A percentile compares a stretch with the other conserved stretches of the same genome.
These are phyloP conservation scores for Tetraselmis striata DNA, from an alignment of 139 green algal species.

Conservation along the genomic window DNA sequence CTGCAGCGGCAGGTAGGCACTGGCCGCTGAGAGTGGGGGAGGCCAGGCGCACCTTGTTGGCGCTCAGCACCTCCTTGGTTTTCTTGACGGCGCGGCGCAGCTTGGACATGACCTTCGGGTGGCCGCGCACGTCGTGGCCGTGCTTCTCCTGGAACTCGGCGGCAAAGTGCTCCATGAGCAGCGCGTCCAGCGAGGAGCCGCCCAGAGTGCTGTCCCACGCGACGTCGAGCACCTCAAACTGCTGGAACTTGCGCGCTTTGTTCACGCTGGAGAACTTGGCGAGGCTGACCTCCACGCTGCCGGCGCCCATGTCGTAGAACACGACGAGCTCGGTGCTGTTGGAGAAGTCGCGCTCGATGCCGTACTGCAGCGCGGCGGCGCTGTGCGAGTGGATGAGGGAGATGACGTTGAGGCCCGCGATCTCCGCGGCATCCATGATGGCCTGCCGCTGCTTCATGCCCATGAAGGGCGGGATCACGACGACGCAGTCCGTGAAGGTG, in stretches of 20 bases:
- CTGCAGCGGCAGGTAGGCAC: no score
- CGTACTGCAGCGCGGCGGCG: conserved; percentile 93
- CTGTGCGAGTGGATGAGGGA: conserved; percentile 79
- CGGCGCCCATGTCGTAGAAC: conserved; percentile 90
- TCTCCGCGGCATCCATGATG: conserved; percentile 69
- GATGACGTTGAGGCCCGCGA: conserved; percentile 78
- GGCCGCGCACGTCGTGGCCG: conserved; percentile 39
- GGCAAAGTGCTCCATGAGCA: conserved; percentile 86
- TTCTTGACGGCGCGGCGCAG: conserved; percentile 71
- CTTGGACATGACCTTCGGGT: conserved; percentile 81
- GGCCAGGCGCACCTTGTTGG: conserved; percentile 61
- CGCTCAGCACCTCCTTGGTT: conserved; percentile 94
- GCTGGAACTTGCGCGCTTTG: conserved; percentile 61
- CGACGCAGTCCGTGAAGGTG: conserved; percentile 69
- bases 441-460: conserved; percentile 72
- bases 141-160: conserved; percentile 70
- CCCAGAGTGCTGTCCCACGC: conserved; percentile 80
- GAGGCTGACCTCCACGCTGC: conserved; percentile 62
- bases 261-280: conserved; percentile 73
- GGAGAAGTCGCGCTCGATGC: conserved; percentile 87
- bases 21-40: no score
- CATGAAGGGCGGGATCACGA: conserved; percentile 84
- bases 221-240: conserved; percentile 89
- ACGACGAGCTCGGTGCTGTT: conserved; percentile 76
- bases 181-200: conserved; percentile 70